phyloP scores from a whole-genome alignment of 2,329 filamentous ascomycete species.

The Colletotrichum noveboracense region DNA sequence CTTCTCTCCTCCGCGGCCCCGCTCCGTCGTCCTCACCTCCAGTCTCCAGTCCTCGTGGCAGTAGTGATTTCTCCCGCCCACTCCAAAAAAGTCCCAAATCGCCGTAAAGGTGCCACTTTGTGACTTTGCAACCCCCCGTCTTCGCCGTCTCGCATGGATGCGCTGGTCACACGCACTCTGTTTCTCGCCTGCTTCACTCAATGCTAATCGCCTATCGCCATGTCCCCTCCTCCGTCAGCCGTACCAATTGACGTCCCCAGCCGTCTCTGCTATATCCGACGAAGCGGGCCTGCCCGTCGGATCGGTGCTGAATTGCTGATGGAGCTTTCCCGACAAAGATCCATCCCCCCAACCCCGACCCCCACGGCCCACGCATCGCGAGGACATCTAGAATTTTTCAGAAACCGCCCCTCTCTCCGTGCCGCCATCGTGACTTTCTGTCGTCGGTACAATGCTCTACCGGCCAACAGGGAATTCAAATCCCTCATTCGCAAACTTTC shows the following conservation, averaged over 20 bases:
- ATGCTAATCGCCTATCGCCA: slow-evolving; percentile 13
- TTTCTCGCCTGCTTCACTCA: not conserved
- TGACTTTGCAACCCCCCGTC: not conserved
- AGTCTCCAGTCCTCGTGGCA: not conserved
- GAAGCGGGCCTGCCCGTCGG: not conserved
- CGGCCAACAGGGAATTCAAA: not conserved
- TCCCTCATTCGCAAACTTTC: not conserved
- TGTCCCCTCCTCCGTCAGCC: not conserved
- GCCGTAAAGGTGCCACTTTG: not conserved
- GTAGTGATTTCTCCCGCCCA: not conserved
- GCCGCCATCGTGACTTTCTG: not conserved
- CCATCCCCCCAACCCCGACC: not conserved
- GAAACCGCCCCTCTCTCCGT: not conserved
- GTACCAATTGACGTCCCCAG: not conserved
- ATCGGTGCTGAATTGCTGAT: not conserved
- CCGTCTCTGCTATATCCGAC: slow-evolving; percentile 12
- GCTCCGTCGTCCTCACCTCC: not conserved
- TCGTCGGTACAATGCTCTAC: not conserved
- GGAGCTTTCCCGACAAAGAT: not conserved
- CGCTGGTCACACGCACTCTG: not conserved
- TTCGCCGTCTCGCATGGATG: not conserved
- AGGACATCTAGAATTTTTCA: not conserved
- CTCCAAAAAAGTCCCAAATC: not conserved
- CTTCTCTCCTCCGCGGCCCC: not conserved
- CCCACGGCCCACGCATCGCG: not conserved